phyloP scores from a whole-genome alignment of 805 yeast genomes.

The Hagleromyces aurorensis region DNA sequence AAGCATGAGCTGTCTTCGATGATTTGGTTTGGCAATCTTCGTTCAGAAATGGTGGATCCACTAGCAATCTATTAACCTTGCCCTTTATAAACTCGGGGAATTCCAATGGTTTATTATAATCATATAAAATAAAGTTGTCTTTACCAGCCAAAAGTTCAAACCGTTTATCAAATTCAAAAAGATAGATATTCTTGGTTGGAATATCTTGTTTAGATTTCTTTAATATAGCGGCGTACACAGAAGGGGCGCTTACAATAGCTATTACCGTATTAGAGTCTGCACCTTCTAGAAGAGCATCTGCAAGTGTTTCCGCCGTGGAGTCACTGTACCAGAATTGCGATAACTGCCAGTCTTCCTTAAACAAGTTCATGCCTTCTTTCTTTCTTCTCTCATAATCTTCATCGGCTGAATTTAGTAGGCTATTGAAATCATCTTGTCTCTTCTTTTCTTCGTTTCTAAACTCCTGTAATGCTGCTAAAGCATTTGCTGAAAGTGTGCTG shows the following conservation, averaged over 20 bases:
- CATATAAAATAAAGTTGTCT: slow-evolving; percentile 62
- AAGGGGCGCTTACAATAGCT: slow-evolving; percentile 81
- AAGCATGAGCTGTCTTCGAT: slow-evolving; percentile 51
- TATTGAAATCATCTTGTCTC: slow-evolving; percentile 47
- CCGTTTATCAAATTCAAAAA: slow-evolving; percentile 73
- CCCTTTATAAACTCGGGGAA: slow-evolving; percentile 50
- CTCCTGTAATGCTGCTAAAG: slow-evolving; percentile 50
- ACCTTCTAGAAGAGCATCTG: slow-evolving; percentile 65
- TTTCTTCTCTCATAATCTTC: slow-evolving; percentile 31
- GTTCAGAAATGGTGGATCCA: slow-evolving; percentile 86
- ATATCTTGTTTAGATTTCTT: slow-evolving; percentile 41
- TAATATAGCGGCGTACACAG: slow-evolving; percentile 78
- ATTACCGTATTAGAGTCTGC: slow-evolving; percentile 66
- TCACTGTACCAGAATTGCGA: slow-evolving; percentile 90
- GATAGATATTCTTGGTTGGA: slow-evolving; percentile 63
- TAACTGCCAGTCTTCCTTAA: slow-evolving; percentile 89
- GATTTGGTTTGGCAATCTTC: slow-evolving; percentile 74
- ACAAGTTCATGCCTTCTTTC: slow-evolving; percentile 55
- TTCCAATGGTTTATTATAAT: slow-evolving; percentile 60
- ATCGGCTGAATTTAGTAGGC: slow-evolving; percentile 51
- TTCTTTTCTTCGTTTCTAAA: slow-evolving; percentile 58
- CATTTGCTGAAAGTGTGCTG: slow-evolving; percentile 36
- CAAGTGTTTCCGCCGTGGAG: slow-evolving; percentile 58
- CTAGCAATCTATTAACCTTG: slow-evolving; percentile 60
- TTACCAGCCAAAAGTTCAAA: slow-evolving; percentile 66